Conservation (phyloP, 805 yeast species). For the Candida chauliodis region DNA sequence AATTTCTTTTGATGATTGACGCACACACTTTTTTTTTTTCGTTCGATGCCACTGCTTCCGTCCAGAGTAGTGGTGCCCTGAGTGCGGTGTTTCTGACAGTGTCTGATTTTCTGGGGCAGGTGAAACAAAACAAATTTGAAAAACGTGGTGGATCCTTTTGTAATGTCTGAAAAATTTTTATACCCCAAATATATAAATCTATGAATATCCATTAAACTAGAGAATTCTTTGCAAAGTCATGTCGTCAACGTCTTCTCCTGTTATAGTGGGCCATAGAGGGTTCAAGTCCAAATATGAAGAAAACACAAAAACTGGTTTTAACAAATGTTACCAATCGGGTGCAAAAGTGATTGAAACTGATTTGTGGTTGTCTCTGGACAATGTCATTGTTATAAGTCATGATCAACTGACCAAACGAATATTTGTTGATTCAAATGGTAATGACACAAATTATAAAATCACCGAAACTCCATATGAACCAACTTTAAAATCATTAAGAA, state of each 20-base stretch:
- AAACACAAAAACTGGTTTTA: constrained; percentile 37
- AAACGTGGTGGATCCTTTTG: too few relatives aligned
- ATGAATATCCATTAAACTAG: neutral
- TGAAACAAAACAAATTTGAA: too few relatives aligned
- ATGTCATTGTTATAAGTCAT: constrained; percentile 37
- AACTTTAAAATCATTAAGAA: constrained; percentile 23
- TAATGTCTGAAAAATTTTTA: constrained; percentile 2
- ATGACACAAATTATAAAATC: constrained; percentile 32
- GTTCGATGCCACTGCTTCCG: too few relatives aligned
- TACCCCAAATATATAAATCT: neutral
- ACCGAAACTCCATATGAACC: constrained; percentile 27
- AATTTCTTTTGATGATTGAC: neutral
- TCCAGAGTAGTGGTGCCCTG: too few relatives aligned
- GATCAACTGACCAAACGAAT: constrained; percentile 37
- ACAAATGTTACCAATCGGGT: constrained; percentile 33
- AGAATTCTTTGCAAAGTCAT: neutral
- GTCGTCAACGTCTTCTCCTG: constrained; percentile 14
- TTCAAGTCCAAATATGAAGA: constrained; percentile 39
- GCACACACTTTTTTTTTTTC: neutral
- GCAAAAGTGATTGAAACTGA: constrained; percentile 43
- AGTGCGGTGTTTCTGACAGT: too few relatives aligned
- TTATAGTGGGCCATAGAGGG: constrained; percentile 42
- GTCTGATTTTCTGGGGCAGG: too few relatives aligned
- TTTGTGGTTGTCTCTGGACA: constrained; percentile 36
- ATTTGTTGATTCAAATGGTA: constrained; percentile 32